phyloP scores from a whole-genome alignment of 2,329 filamentous ascomycete species.

The Cryphonectria nitschkei region DNA sequence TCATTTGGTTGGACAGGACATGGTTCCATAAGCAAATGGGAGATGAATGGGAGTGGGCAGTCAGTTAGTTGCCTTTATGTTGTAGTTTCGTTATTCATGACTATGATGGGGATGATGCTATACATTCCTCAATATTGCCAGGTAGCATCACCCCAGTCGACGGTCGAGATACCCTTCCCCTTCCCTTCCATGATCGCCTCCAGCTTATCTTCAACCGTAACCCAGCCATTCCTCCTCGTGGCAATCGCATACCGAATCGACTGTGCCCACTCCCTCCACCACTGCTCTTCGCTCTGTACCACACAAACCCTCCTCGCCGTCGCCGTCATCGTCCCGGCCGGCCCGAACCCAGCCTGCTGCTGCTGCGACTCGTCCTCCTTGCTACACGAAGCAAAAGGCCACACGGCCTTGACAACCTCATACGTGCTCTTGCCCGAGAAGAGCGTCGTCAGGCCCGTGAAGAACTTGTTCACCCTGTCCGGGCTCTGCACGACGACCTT shows the following conservation, averaged over 20 bases:
- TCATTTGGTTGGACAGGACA: too few species aligned
- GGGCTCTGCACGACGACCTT: conserved; percentile 54
- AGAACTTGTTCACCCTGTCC: conserved; percentile 57
- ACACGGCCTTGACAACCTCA: conserved; percentile 59
- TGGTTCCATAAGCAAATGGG: too few species aligned
- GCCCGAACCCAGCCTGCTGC: not conserved
- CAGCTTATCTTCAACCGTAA: conserved; percentile 58
- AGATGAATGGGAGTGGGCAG: too few species aligned
- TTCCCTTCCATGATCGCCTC: conserved; percentile 56
- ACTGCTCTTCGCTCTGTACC: conserved; percentile 60
- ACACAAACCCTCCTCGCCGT: conserved; percentile 42
- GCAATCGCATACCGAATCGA: conserved; percentile 46
- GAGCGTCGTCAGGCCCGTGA: conserved; percentile 54
- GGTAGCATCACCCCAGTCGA: conserved; percentile 46
- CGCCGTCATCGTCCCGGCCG: too few species aligned
- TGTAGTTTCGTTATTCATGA: too few species aligned
- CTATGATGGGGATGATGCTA: too few species aligned
- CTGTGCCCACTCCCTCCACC: conserved; percentile 58
- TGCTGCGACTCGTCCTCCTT: conserved; percentile 41
- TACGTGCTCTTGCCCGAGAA: conserved; percentile 59
- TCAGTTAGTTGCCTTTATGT: too few species aligned
- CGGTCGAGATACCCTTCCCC: conserved; percentile 40
- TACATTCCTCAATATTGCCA: not conserved
- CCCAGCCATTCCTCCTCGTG: conserved; percentile 46
- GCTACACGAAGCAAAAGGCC: conserved; percentile 58